Evolutionary conservation across 306 rosid species (phyloP).

Genomic region (Carpinus fangiana): DNA sequence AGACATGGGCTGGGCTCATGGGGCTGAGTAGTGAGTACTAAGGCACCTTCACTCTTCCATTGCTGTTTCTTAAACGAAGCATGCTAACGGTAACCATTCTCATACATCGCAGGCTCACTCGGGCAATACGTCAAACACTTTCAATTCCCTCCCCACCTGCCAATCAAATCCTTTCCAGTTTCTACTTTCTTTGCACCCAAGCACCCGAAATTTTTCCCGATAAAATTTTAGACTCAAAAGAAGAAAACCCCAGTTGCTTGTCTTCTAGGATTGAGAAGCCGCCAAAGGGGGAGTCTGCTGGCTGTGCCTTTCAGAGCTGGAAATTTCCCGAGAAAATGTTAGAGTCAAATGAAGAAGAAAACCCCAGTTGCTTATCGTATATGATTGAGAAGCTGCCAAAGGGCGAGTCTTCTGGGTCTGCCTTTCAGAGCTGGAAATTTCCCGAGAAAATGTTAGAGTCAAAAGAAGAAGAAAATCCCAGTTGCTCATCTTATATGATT

Average conservation of each 20-base stretch:
- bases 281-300: slow-evolving; percentile 49
- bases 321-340: slow-evolving; percentile 19
- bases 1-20: background rate
- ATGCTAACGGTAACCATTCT: slow-evolving; percentile 31
- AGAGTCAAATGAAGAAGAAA: slow-evolving; percentile 30
- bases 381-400: slow-evolving; percentile 72
- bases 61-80: background rate
- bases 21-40: background rate
- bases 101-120: slow-evolving; percentile 34
- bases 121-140: slow-evolving; percentile 68
- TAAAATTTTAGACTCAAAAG: slow-evolving; percentile 19
- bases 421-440: slow-evolving; percentile 70
- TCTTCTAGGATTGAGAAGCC: slow-evolving; percentile 75
- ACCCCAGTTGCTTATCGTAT: slow-evolving; percentile 50
- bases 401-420: slow-evolving; percentile 58
- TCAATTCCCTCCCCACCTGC: slow-evolving; percentile 7
- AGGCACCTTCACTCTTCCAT: background rate
- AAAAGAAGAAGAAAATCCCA: slow-evolving; percentile 28
- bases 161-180: slow-evolving; percentile 24
- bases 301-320: slow-evolving; percentile 78
- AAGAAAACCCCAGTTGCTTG: slow-evolving; percentile 43
- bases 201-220: slow-evolving; percentile 24
- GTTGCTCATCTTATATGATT: slow-evolving; percentile 61
- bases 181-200: slow-evolving; percentile 50
- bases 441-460: background rate